Percentiles rank a stretch among this genome's conserved stretches.
These are phyloP conservation scores for Schoenoplectus tabernaemontani DNA, from an alignment of 202 grass and related monocot genomes.

Conservation along the genomic window DNA sequence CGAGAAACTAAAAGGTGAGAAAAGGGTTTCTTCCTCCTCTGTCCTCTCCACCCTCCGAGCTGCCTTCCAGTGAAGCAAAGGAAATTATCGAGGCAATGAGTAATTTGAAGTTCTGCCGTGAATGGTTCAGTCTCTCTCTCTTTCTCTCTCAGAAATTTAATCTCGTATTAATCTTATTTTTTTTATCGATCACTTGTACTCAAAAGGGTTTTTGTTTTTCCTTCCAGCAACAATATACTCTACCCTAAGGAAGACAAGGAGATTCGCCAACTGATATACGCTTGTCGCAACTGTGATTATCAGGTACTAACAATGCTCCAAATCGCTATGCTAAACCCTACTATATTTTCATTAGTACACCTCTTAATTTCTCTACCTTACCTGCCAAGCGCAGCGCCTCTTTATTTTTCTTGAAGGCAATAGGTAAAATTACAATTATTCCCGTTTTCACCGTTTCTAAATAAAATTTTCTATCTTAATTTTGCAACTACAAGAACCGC, in stretches of 20 bases:
- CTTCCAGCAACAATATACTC: constrained; percentile 68
- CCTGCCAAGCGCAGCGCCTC: too few relatives aligned
- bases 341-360: not conserved
- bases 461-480: too few relatives aligned
- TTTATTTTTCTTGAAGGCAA: too few relatives aligned
- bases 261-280: constrained; percentile 44
- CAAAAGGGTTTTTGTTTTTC: not conserved
- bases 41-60: not conserved
- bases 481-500: too few relatives aligned
- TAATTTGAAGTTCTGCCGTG: constrained; percentile 48
- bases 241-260: constrained; percentile 77
- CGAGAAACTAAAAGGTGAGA: too few relatives aligned
- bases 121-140: constrained; percentile 37
- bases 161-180: not conserved
- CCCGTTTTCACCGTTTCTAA: too few relatives aligned
- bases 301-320: constrained; percentile 22
- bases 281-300: constrained; percentile 57
- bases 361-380: too few relatives aligned
- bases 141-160: not conserved
- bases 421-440: too few relatives aligned
- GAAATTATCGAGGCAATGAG: constrained; percentile 31
- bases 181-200: not conserved
- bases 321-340: not conserved
- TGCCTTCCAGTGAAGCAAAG: not conserved
- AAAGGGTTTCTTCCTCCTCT: not conserved